These are phyloP conservation scores for Podila epigama DNA, from an alignment of 192 early-diverging fungal genomes.

Conservation along the genomic window DNA sequence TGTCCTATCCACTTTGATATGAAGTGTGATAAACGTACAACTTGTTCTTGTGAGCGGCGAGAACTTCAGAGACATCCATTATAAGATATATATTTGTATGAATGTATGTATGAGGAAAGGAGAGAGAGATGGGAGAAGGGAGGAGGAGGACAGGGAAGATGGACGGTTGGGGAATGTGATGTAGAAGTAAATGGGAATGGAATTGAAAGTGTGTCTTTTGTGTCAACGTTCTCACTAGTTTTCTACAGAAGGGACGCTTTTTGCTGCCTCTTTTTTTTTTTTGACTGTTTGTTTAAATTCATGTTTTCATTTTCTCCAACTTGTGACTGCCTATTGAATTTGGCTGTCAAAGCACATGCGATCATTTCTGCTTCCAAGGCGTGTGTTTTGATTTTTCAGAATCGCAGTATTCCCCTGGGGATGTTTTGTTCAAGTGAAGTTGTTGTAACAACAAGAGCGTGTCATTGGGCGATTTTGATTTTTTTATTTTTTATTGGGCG, in stretches of 20 bases:
- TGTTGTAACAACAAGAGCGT: too few species aligned
- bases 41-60: conserved; percentile 73
- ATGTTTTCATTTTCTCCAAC: too few species aligned
- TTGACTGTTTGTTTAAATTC: too few species aligned
- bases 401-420: not conserved
- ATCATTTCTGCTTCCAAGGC: not conserved
- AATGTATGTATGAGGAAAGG: not conserved
- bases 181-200: conserved; percentile 20
- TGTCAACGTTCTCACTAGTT: too few species aligned
- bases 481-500: too few species aligned
- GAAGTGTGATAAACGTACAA: conserved; percentile 46
- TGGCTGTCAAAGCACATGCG: not conserved
- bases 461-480: too few species aligned
- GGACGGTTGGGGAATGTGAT: conserved; percentile 3
- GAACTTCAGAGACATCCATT: conserved; percentile 75
- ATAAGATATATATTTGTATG: conserved; percentile 9
- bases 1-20: too few species aligned
- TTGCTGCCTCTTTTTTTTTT: not conserved
- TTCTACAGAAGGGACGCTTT: too few species aligned
- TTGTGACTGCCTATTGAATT: too few species aligned
- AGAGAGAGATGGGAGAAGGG: not conserved
- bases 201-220: too few species aligned
- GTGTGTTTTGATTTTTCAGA: too few species aligned
- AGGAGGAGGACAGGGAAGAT: not conserved
- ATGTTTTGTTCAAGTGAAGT: too few species aligned